Base-by-base conservation (phyloP, 1,284 basidiomycete species). In the Erythrobasidium hasegawianum region DNA sequence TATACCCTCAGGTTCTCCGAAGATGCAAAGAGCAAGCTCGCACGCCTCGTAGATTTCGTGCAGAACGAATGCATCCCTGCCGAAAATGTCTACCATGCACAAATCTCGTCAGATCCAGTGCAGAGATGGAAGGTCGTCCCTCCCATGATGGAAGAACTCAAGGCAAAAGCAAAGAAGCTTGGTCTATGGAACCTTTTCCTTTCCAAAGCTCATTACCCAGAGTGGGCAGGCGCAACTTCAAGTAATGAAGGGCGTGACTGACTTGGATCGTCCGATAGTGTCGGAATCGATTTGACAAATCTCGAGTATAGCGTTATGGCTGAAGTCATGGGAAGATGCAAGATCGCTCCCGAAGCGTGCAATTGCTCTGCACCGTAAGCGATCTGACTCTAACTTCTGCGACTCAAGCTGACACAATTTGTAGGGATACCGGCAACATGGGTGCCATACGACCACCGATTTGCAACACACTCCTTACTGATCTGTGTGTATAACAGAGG, bases 241-340 rank as follows among this genome's bases (percentile, higher is more conserved):
- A n/a, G 16, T 39, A 2, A n/a, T n/a, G 16, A 27, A 13, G 38
- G 16, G 16, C n/a, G 20, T 38, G 47, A 16, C 22, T 50, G 22
- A 18, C 22, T 62, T 26, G 40, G 38, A 3, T 59, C 39, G 18
- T 16, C 29, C 33, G 45, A 9, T 39, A 74, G 71, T 69, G 68
- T 85, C 74, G 94, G 95, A 58, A 87, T 90, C n/a, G 87, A 88
- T 14, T 81, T 97, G 71, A 87, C 86, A 27, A 97, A 97, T 78
- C 82, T 98, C 62, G 94, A 97, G 88, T 98, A 98, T 78, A 91
- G 89, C 54, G 87, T 97, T 45, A 95, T 97, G 86, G 93, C 93
- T 45, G 95, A 98, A 79, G 80, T 97, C 68, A 85, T 96, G 72
- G 95, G 94, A 11, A 85, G 92, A 33, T 64, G 61, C n/a, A 43